phyloP scores from a whole-genome alignment of 1,139 yeast species.

The Pichia sp. region DNA sequence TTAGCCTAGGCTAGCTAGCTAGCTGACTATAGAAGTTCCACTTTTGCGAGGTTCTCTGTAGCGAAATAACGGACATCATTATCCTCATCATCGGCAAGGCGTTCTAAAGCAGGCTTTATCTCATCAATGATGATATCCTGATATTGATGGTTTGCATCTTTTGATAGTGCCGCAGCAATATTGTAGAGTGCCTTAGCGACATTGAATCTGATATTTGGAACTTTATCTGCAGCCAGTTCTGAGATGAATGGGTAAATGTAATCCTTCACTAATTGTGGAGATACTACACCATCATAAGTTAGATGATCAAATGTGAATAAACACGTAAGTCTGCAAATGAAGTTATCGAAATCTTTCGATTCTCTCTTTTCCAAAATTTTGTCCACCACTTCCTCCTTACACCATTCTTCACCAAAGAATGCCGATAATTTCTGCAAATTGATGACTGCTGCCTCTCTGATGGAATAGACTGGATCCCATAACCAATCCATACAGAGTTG shows the following conservation, averaged over 20 bases:
- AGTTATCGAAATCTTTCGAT: slow-evolving; percentile 44
- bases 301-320: slow-evolving; percentile 79
- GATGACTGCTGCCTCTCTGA: slow-evolving; percentile 91
- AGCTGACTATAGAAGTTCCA: slow-evolving; percentile 13
- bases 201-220: slow-evolving; percentile 92
- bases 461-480: slow-evolving; percentile 96
- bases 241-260: slow-evolving; percentile 76
- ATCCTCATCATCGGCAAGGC: slow-evolving; percentile 65
- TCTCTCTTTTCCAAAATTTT: slow-evolving; percentile 51
- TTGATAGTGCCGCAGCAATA: no score
- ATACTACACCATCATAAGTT: slow-evolving; percentile 62
- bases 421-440: slow-evolving; percentile 74
- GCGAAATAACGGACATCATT: slow-evolving; percentile 90
- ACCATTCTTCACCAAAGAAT: slow-evolving; percentile 94
- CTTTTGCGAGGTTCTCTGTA: slow-evolving; percentile 36
- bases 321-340: slow-evolving; percentile 87
- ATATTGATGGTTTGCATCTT: slow-evolving; percentile 11
- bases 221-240: slow-evolving; percentile 66
- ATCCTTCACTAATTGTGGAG: slow-evolving; percentile 45
- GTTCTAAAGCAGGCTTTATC: slow-evolving; percentile 60
- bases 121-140: slow-evolving; percentile 42
- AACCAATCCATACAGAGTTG: slow-evolving; percentile 93
- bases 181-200: slow-evolving; percentile 81
- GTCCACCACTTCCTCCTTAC: slow-evolving; percentile 72
- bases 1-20: no score